These are phyloP conservation scores for Eragrostis curvula DNA, from an alignment of 176 grass and related monocot species.

Conservation along the genomic window DNA sequence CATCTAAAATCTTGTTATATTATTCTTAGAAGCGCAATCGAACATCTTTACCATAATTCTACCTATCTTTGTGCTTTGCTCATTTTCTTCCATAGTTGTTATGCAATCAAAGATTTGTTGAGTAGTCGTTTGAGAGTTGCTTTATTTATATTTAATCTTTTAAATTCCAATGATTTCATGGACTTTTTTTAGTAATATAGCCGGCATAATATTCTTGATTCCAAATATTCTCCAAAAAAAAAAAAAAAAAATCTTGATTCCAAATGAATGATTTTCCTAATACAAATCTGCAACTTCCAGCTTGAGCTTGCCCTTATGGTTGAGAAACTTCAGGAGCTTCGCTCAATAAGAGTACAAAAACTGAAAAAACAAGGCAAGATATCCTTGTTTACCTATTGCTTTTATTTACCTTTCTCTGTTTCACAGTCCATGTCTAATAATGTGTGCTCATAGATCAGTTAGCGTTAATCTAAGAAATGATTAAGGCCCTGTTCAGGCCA, in stretches of 20 bases:
- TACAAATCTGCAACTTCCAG: constrained; percentile 53
- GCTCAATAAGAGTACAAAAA: constrained; percentile 91
- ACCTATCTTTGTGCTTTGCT: neutral
- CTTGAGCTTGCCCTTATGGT: constrained; percentile 93
- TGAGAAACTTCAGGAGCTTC: constrained; percentile 97
- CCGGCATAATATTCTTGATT: constrained; percentile 22
- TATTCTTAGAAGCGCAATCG: neutral
- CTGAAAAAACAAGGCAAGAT: constrained; percentile 92
- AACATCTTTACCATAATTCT: constrained; percentile 13
- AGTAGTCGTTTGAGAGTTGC: neutral
- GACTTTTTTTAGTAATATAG: constrained; percentile 3
- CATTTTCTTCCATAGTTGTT: neutral
- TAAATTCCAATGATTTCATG: constrained; percentile 30
- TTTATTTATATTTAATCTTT: constrained; percentile 30
- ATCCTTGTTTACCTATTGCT: neutral
- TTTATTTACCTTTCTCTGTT: neutral
- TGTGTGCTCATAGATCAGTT: neutral
- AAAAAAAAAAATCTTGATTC: too few species aligned
- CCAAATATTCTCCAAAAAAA: too few species aligned
- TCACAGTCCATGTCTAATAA: neutral
- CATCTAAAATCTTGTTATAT: neutral
- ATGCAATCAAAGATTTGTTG: neutral
- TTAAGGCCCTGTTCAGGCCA: too few species aligned
- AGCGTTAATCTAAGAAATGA: neutral
- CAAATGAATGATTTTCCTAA: constrained; percentile 30